Conservation (phyloP, 306 rosid genomes). For the Biancaea sappan region DNA sequence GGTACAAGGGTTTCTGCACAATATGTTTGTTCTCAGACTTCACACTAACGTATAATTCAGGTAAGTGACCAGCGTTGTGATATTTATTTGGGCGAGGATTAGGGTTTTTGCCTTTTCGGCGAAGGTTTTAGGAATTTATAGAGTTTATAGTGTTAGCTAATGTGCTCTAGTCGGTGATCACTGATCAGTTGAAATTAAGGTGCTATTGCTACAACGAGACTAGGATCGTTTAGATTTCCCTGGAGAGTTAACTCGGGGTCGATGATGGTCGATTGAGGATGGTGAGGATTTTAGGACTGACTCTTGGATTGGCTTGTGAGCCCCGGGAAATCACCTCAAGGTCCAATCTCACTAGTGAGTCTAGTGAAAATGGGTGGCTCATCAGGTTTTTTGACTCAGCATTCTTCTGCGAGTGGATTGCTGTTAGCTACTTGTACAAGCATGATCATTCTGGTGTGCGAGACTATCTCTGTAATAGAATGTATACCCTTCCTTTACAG, state of each 20-base stretch:
- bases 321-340: conserved; percentile 83
- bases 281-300: conserved; percentile 87
- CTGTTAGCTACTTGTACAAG: conserved; percentile 94
- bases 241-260: conserved; percentile 30
- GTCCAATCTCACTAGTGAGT: conserved; percentile 55
- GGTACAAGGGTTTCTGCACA: conserved; percentile 38
- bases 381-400: conserved; percentile 96
- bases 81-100: conserved; percentile 18
- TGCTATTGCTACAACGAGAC: conserved; percentile 26
- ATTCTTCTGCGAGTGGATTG: conserved; percentile 98
- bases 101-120: conserved; percentile 44
- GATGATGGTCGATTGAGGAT: conserved; percentile 65
- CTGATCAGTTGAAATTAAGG: conserved; percentile 29
- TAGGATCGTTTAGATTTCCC: conserved; percentile 21
- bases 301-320: conserved; percentile 57
- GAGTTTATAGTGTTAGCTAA: conserved; percentile 41
- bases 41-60: conserved; percentile 30
- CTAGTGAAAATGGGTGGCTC: conserved; percentile 98
- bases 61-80: conserved; percentile 24
- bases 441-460: conserved; percentile 96
- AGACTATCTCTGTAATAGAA: conserved; percentile 89
- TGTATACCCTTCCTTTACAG: conserved; percentile 91
- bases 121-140: conserved; percentile 43
- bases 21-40: conserved; percentile 33
- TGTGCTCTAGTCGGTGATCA: conserved; percentile 35